A percentile compares a stretch with the other conserved stretches of the same genome.
These are phyloP conservation scores for Panicum hallii DNA, from an alignment of 202 grass and related monocot genomes.

Conservation along the genomic window DNA sequence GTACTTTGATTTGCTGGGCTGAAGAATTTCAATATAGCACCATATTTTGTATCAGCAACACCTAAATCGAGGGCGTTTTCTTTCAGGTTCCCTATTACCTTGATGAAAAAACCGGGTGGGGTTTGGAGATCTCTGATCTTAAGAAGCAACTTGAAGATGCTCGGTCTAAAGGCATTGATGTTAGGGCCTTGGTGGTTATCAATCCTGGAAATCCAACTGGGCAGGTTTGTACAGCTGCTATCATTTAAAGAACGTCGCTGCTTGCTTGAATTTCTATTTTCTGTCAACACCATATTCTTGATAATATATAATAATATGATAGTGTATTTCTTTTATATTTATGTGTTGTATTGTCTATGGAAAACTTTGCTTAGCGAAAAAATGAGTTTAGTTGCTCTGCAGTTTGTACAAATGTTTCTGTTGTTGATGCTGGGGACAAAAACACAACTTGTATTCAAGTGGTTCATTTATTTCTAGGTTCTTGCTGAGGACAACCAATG, in stretches of 20 bases:
- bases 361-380: not conserved
- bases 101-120: constrained; percentile 90
- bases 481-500: constrained; percentile 88
- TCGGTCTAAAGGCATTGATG: constrained; percentile 77
- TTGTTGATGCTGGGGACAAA: not conserved
- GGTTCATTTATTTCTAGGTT: constrained; percentile 65
- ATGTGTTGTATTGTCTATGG: constrained; percentile 1
- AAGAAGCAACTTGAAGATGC: constrained; percentile 93
- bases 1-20: constrained; percentile 33
- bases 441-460: constrained; percentile 23
- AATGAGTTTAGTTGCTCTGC: not conserved
- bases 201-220: constrained; percentile 99
- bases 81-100: constrained; percentile 98
- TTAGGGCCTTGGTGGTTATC: constrained; percentile 94
- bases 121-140: constrained; percentile 85
- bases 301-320: constrained; percentile 3
- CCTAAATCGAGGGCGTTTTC: constrained; percentile 43
- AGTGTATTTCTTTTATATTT: constrained; percentile 8
- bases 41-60: constrained; percentile 17
- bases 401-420: constrained; percentile 30
- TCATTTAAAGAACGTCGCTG: constrained; percentile 1
- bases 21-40: not conserved
- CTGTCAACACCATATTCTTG: constrained; percentile 29
- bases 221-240: constrained; percentile 59
- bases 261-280: constrained; percentile 23